Conservation (phyloP, 495 filamentous ascomycete genomes). For the Hyaloscypha finlandica region DNA sequence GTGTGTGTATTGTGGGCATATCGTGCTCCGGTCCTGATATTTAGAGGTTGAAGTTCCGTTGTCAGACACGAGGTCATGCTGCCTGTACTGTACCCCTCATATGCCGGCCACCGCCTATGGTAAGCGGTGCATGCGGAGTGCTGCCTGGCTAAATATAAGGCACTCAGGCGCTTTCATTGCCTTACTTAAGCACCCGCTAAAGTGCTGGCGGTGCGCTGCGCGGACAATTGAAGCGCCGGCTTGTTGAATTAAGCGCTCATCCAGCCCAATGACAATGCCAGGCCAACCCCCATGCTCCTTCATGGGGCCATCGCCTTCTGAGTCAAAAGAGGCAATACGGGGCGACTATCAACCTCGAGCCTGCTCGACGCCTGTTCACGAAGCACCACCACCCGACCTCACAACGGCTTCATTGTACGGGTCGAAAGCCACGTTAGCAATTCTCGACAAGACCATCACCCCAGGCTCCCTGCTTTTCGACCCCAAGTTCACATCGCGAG, state of each 20-base stretch:
- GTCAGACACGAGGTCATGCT: slow-evolving; percentile 4
- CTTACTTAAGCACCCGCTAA: not conserved
- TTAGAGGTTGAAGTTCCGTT: not conserved
- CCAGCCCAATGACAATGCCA: not conserved
- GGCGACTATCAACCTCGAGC: slow-evolving; percentile 1
- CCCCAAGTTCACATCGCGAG: slow-evolving; percentile 36
- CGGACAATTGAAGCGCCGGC: not conserved
- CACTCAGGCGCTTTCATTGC: no score
- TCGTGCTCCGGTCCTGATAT: slow-evolving; percentile 3
- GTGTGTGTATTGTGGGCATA: not conserved
- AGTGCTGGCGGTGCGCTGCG: not conserved
- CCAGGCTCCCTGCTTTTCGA: slow-evolving; percentile 48
- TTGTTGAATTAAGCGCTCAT: not conserved
- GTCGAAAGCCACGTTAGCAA: slow-evolving; percentile 33
- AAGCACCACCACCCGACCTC: slow-evolving; percentile 7
- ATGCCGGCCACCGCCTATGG: not conserved
- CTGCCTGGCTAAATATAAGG: not conserved
- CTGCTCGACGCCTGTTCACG: not conserved
- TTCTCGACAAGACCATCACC: slow-evolving; percentile 35
- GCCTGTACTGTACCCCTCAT: not conserved
- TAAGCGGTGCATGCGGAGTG: not conserved
- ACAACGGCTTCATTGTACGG: slow-evolving; percentile 34
- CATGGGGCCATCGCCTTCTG: not conserved
- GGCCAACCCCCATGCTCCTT: not conserved
- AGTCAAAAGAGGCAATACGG: not conserved